These are phyloP conservation scores for Magnolia sinica DNA, from an alignment of 164 flowering plant species.

Conservation along the genomic window DNA sequence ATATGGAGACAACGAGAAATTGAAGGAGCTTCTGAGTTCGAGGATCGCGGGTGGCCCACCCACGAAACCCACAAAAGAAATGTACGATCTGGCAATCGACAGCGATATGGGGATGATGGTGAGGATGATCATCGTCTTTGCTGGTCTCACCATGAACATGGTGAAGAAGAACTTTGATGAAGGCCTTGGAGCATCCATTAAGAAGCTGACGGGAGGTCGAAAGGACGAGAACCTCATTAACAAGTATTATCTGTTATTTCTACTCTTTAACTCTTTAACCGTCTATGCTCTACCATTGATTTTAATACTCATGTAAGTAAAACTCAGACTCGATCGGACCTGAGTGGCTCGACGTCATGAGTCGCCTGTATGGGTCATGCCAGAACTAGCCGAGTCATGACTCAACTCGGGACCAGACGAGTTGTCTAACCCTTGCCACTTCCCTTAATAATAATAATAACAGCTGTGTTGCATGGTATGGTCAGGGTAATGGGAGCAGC, in stretches of 20 bases:
- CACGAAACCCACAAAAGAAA: slow-evolving; percentile 48
- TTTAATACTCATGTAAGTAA: too few relatives aligned
- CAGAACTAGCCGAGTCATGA: too few relatives aligned
- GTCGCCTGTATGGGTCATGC: too few relatives aligned
- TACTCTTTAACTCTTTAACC: not conserved
- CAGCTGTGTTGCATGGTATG: not conserved
- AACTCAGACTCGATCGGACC: too few relatives aligned
- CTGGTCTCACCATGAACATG: slow-evolving; percentile 50
- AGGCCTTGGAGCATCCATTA: slow-evolving; percentile 50
- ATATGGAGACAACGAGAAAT: slow-evolving; percentile 45
- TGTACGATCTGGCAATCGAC: slow-evolving; percentile 53
- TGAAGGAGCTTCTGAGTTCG: slow-evolving; percentile 39
- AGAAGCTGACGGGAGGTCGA: slow-evolving; percentile 47
- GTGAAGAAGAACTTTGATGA: slow-evolving; percentile 52
- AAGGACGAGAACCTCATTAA: slow-evolving; percentile 48
- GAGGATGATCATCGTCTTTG: slow-evolving; percentile 44
- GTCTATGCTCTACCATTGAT: too few relatives aligned
- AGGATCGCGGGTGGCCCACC: slow-evolving; percentile 36
- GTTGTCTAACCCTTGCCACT: too few relatives aligned
- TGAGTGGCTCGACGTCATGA: too few relatives aligned
- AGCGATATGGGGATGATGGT: slow-evolving; percentile 48
- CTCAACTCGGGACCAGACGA: too few relatives aligned
- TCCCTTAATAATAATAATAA: too few relatives aligned
- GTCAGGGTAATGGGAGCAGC: slow-evolving; percentile 57
- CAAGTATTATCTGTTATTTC: slow-evolving; percentile 24